Base-by-base conservation (phyloP, 768 basidiomycete genomes). In the Cystobasidium ongulense region DNA sequence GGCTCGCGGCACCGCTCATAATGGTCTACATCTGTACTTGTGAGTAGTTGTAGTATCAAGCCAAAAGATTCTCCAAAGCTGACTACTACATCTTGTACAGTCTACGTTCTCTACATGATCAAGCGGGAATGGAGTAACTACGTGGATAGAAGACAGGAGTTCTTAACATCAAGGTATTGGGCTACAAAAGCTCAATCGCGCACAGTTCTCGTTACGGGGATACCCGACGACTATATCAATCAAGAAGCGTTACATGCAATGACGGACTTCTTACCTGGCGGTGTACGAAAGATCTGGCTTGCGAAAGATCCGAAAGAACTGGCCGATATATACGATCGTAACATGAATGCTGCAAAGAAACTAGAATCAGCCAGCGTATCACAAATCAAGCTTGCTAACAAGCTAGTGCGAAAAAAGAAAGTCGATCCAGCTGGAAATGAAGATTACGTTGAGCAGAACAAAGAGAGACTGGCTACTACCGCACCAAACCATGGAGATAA, bases 281-380 rank as follows among this genome's bases (percentile, higher is more conserved):
- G 94, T 17, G 89, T 94, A 8, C 88, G 88, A 79, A 86, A 87
- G 76, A 87, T 99, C 39, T 99, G 95, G 93, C 85, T 98, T 50
- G 95, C 93, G 80, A 85, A 90, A 88, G 88, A 72, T 52, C 85
- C 72, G 21, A 75, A 75, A 31, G 71, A 76, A 18, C 85, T 99
- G 63, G 93, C 93, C 0, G 88, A 89, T 52, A 79, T 91, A 23
- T 90, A 90, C 77, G 87, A 93, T 41, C 86, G 89, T 41, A 88
- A 92, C 25, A 80, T 88, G 15, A 84, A 84, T 1, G 91, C 91
- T 0, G 87, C 86, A 76, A 83, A 83, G 74, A 91, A 90, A 81
- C 87, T 99, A 63, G 95, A 99, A 80, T 85, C 85, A 0, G 93
- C 92, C 0, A 91, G 95, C 82, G 92, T 89, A 0, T 79, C 84